phyloP scores from a whole-genome alignment of 2,329 filamentous ascomycete genomes.

The Hawksworthiomyces lignivorus region DNA sequence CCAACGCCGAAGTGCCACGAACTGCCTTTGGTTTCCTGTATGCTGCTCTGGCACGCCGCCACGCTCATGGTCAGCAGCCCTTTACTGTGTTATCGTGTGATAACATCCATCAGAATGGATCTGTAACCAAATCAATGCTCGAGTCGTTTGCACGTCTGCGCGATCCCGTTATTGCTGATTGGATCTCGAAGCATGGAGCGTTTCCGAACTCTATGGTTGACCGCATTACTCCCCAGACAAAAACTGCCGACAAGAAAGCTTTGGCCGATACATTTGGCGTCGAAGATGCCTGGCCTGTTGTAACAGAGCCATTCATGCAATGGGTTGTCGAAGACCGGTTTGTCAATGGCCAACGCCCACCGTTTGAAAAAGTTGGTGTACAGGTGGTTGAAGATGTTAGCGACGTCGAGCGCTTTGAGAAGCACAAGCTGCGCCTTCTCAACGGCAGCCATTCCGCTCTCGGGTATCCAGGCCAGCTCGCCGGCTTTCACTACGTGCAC shows the following conservation, averaged over 20 bases:
- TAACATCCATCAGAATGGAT: conserved; percentile 51
- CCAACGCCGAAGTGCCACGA: conserved; percentile 32
- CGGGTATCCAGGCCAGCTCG: conserved; percentile 42
- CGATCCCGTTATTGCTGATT: conserved; percentile 39
- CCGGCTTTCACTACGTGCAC: conserved; percentile 46
- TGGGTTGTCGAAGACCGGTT: conserved; percentile 49
- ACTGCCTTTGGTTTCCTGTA: conserved; percentile 48
- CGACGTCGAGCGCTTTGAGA: conserved; percentile 47
- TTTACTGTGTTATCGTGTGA: conserved; percentile 49
- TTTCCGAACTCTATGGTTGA: conserved; percentile 52
- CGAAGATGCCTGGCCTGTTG: conserved; percentile 44
- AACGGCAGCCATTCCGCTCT: conserved; percentile 46
- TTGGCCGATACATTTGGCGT: conserved; percentile 38
- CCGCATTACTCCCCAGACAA: conserved; percentile 45
- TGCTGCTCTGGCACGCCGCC: conserved; percentile 39
- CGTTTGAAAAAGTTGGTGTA: conserved; percentile 44
- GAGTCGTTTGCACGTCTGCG: conserved; percentile 39
- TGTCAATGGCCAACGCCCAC: conserved; percentile 40
- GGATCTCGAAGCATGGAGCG: conserved; percentile 38
- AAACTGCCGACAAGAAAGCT: conserved; percentile 33
- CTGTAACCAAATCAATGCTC: conserved; percentile 45
- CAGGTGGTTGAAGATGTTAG: conserved; percentile 44
- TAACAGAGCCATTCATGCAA: conserved; percentile 49
- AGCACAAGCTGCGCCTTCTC: conserved; percentile 48
- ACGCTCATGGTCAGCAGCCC: conserved; percentile 37